Conservation (phyloP, 2,329 filamentous ascomycete genomes). For the Xylariaceae sp. region DNA sequence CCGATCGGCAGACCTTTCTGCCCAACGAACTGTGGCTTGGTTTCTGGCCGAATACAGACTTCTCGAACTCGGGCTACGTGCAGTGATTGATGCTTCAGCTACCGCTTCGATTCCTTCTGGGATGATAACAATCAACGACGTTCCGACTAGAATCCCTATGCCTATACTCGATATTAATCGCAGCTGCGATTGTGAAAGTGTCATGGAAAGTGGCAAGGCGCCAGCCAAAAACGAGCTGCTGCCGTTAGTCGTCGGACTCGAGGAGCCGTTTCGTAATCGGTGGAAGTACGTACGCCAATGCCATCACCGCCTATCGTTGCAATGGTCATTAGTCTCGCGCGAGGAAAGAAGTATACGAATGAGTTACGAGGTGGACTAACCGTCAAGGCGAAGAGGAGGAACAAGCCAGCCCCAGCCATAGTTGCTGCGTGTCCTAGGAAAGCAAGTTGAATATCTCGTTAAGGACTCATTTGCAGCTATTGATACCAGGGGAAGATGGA, state of each 20-base stretch:
- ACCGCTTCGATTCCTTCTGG: slow-evolving; percentile 94
- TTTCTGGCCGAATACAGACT: slow-evolving; percentile 24
- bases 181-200: slow-evolving; percentile 83
- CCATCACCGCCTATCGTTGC: slow-evolving; percentile 43
- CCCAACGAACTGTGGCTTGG: slow-evolving; percentile 29
- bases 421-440: slow-evolving; percentile 26
- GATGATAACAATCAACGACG: slow-evolving; percentile 95
- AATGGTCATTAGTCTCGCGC: slow-evolving; percentile 29
- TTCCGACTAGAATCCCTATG: slow-evolving; percentile 92
- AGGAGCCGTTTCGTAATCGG: slow-evolving; percentile 14
- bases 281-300: slow-evolving; percentile 41
- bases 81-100: slow-evolving; percentile 60
- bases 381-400: slow-evolving; percentile 45
- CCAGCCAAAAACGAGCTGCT: slow-evolving; percentile 90
- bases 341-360: neutral
- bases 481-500: slow-evolving; percentile 5
- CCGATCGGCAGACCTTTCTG: slow-evolving; percentile 4
- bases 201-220: slow-evolving; percentile 86
- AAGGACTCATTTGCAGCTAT: slow-evolving; percentile 35
- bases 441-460: slow-evolving; percentile 24
- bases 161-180: slow-evolving; percentile 90
- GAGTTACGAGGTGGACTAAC: slow-evolving; percentile 27
- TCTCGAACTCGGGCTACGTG: slow-evolving; percentile 36
- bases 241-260: slow-evolving; percentile 28
- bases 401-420: slow-evolving; percentile 42